Base-by-base conservation (phyloP, 768 basidiomycete genomes). In the Suillus spraguei region DNA sequence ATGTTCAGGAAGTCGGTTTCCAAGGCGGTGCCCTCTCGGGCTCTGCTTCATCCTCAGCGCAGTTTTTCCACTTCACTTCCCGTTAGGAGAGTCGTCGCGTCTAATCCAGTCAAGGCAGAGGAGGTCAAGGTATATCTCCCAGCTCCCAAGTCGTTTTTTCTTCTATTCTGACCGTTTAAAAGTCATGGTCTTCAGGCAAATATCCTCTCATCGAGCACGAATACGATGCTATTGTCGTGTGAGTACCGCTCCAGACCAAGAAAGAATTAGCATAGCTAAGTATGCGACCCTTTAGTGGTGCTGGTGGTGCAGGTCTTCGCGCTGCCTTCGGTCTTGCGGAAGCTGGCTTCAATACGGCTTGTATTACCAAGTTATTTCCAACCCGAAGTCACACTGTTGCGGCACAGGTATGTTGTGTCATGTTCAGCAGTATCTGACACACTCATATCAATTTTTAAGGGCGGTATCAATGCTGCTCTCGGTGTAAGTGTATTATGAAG, bases 141-240 rank as follows among this genome's bases (percentile, higher is more conserved):
- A 63, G 65, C 61, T 58, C 61, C 53, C 60, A 63, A 65, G 65
- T 62, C 67, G 49, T 22, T 59, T 44, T 56, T 13, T 56, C 41
- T 60, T 38, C n/a, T n/a, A n/a, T 39, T 50, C 62, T 67, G 60
- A 67, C 61, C 62, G 49, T 50, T 69, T 54, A 60, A 46, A 49
- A 91, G 87, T 87, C 87, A 42, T 90, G 88, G 88, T 84, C 88
- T 53, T 90, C 88, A 46, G 92, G 91, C 58, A 94, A 95, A 74
- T 99, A 99, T 76, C 94, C 97, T 22, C 82, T 99, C 65, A 95
- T 99, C 69, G 97, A 99, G 75, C 97, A 99, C 75, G 96, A 98
- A 77, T 99, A 95, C 77, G 97, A 99, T 83, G 97, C 97, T 20
- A 90, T 99, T 70, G 97, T 99, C 63, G 94, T 99, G 95, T 97